phyloP scores from a whole-genome alignment of 2,329 filamentous ascomycete genomes.

The Talaromyces funiculosus region DNA sequence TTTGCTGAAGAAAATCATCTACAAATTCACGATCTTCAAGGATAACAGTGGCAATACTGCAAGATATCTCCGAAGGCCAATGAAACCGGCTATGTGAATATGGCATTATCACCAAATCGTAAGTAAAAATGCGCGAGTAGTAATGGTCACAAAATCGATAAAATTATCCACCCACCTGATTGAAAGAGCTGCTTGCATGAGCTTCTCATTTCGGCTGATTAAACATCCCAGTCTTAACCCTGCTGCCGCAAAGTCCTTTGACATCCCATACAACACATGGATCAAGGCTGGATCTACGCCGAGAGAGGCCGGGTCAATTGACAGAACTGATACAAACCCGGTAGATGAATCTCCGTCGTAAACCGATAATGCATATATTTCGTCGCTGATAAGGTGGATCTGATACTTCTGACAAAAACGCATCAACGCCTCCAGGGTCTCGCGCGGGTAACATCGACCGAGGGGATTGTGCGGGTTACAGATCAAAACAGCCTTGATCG shows the following conservation, averaged over 20 bases:
- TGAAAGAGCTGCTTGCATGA: constrained; percentile 23
- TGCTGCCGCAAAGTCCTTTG: constrained; percentile 31
- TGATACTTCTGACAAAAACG: constrained; percentile 44
- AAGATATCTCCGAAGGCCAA: constrained; percentile 21
- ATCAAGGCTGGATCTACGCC: constrained; percentile 46
- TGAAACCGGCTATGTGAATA: constrained; percentile 28
- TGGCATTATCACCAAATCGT: too few species aligned
- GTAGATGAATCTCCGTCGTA: constrained; percentile 41
- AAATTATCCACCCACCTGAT: neutral
- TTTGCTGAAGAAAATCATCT: constrained; percentile 23
- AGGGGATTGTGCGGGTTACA: constrained; percentile 43
- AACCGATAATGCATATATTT: constrained; percentile 52
- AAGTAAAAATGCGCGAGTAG: too few species aligned
- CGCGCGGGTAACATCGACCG: constrained; percentile 35
- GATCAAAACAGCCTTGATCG: constrained; percentile 38
- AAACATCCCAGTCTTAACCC: constrained; percentile 27
- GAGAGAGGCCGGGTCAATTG: constrained; percentile 24
- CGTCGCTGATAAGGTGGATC: constrained; percentile 53
- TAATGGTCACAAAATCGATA: neutral
- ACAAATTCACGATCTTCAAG: constrained; percentile 34
- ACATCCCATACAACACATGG: constrained; percentile 45
- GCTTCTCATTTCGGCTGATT: constrained; percentile 22
- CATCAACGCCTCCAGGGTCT: constrained; percentile 42
- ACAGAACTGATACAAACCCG: constrained; percentile 39
- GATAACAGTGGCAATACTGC: constrained; percentile 27